Percentiles rank a stretch among this genome's conserved stretches.
Evolutionary conservation across 1,284 basidiomycete genomes (phyloP).

Genomic region (Schizophyllum amplum): DNA sequence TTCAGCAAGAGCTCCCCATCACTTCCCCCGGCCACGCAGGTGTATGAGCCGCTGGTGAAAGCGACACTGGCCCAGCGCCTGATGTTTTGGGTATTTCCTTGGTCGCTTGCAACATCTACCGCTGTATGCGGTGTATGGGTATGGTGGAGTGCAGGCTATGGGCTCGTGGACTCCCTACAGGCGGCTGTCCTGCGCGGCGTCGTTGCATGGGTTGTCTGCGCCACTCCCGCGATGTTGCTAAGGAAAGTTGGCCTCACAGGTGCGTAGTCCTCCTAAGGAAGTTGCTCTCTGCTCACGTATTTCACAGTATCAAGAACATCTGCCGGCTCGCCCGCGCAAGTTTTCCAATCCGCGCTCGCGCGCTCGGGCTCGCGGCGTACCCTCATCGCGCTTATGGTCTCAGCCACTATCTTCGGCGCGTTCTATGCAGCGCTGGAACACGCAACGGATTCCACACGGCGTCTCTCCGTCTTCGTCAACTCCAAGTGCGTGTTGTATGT

Average conservation of each 20-base stretch:
- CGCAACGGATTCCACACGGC: slow-evolving; percentile 2
- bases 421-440: background rate
- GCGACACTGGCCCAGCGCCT: slow-evolving; percentile 4
- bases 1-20: slow-evolving; percentile 6
- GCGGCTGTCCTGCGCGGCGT: background rate
- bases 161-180: background rate
- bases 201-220: slow-evolving; percentile 2
- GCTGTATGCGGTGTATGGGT: background rate
- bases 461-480: slow-evolving; percentile 7
- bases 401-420: slow-evolving; percentile 4
- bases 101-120: background rate
- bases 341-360: slow-evolving; percentile 8
- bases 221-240: slow-evolving; percentile 7
- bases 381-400: slow-evolving; percentile 4
- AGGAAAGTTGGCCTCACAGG: slow-evolving; percentile 9
- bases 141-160: background rate
- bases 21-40: slow-evolving; percentile 8
- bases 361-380: slow-evolving; percentile 4
- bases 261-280: background rate
- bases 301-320: slow-evolving; percentile 8
- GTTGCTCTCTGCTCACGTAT: background rate
- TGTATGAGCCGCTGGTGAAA: slow-evolving; percentile 12
- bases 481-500: slow-evolving; percentile 5
- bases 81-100: slow-evolving; percentile 7
- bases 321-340: slow-evolving; percentile 5